Evolutionary conservation across 1,284 basidiomycete species (phyloP).

Genomic region (Somion occarium): DNA sequence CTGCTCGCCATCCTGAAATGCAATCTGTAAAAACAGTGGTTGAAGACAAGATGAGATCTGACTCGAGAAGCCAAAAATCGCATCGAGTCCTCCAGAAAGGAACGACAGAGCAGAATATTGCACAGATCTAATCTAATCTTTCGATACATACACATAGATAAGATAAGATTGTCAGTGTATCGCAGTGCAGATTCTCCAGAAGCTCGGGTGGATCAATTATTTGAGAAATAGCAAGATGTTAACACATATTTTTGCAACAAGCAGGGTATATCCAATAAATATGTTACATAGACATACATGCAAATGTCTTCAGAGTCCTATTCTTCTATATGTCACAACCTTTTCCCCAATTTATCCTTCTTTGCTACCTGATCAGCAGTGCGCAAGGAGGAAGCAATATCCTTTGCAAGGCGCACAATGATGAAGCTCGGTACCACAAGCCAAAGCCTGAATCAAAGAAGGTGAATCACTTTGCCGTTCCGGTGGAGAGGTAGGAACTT

Average conservation of each 20-base stretch:
- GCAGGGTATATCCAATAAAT: no score
- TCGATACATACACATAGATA: no score
- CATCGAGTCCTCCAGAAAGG: slow-evolving; percentile 9
- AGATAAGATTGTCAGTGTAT: not conserved
- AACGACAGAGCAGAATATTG: no score
- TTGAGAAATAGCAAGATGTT: not conserved
- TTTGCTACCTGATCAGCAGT: slow-evolving; percentile 27
- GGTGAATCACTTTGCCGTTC: not conserved
- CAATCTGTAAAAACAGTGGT: slow-evolving; percentile 2
- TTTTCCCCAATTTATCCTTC: slow-evolving; percentile 24
- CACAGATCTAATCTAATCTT: no score
- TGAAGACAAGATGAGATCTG: slow-evolving; percentile 10
- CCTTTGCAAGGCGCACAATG: slow-evolving; percentile 47
- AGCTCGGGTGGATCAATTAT: no score
- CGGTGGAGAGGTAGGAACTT: not conserved
- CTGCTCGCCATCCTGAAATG: slow-evolving; percentile 16
- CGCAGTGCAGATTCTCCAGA: no score
- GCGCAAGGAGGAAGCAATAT: slow-evolving; percentile 44
- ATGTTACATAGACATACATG: no score
- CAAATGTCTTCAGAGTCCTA: no score
- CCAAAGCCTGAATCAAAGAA: slow-evolving; percentile 51
- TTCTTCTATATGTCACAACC: slow-evolving; percentile 14
- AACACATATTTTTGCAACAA: no score
- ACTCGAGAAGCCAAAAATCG: slow-evolving; percentile 14
- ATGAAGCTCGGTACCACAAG: slow-evolving; percentile 64